Percentiles rank a stretch among this genome's conserved stretches.
Evolutionary conservation across 2,329 filamentous ascomycete species (phyloP).

Genomic region (Aurifilum marmelostoma): DNA sequence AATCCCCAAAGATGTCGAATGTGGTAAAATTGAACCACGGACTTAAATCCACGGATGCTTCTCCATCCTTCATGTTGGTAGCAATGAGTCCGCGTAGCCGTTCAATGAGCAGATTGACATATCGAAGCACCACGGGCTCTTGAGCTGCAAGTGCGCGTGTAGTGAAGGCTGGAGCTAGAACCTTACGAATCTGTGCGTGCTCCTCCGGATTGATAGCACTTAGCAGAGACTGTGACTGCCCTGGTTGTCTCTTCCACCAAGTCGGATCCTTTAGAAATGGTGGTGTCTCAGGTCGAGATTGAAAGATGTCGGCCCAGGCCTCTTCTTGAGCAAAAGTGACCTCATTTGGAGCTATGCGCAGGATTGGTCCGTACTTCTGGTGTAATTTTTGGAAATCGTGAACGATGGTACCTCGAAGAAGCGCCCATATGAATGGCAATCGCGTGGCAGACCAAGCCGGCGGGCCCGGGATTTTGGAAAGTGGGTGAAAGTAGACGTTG

Average conservation of each 20-base stretch:
- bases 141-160: constrained; percentile 35
- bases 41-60: constrained; percentile 10
- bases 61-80: background rate
- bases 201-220: constrained; percentile 36
- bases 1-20: constrained; percentile 47
- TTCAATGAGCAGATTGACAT: constrained; percentile 36
- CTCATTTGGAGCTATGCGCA: constrained; percentile 32
- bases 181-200: constrained; percentile 34
- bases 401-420: constrained; percentile 30
- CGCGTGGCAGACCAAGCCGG: constrained; percentile 28
- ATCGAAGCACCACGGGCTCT: constrained; percentile 35
- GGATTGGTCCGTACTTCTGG: constrained; percentile 26
- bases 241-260: constrained; percentile 37
- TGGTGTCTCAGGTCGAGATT: constrained; percentile 10
- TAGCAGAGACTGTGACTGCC: constrained; percentile 32
- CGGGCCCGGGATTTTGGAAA: constrained; percentile 29
- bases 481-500: constrained; percentile 30
- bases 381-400: constrained; percentile 30
- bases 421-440: constrained; percentile 27
- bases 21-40: constrained; percentile 40
- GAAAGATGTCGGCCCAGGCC: constrained; percentile 16
- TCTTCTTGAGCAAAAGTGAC: constrained; percentile 17
- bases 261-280: constrained; percentile 36
- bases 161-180: constrained; percentile 35
- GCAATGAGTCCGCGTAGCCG: constrained; percentile 29